Base-by-base conservation (phyloP, 2,329 filamentous ascomycete genomes). In the Lecanosticta acicola region DNA sequence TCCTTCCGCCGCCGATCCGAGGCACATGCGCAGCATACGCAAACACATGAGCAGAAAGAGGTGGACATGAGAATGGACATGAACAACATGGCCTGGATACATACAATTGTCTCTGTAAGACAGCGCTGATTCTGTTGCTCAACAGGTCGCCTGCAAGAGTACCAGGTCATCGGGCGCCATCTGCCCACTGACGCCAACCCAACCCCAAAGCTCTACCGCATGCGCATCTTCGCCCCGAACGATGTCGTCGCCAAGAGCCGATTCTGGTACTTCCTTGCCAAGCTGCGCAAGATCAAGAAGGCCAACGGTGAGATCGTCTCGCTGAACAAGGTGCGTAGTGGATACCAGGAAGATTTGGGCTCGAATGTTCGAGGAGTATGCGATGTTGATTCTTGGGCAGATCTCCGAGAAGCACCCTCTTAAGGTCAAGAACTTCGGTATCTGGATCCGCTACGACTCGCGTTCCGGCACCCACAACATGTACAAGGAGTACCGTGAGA, bases 401-500 rank as follows among this genome's bases (percentile, higher is more conserved):
- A 94, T 98, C 79, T 77, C 82, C 77, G 93, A 98, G 89, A 97
- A 97, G 85, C 89, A 88, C 75, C 93, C 93, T 68, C 80, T 90
- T 70, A 96, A 95, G 82, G 90, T 98, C 83, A 98, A 98, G 89
- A 98, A 96, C 87, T 97, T 98, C 73, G 93, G 93, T 74, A 84
- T 98, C 83, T 98, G 94, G 94, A 85, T 98, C 78, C 90, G 94
- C 72, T 98, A 98, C 80, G 91, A 98, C 79, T 98, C 94, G 56
- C 91, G 93, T 76, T 97, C 93, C 67, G 93, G 93, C 67, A 98
- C 93, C 68, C 93, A 98, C 89, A 98, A 98, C 86, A 98, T 98
- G 93, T 98, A 98, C 88, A 97, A 97, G 85, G 93, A 98, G 85
- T 97, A 96, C 86, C 87, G 93, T 72, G 93, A 97, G 82, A 87